Percentiles rank a stretch among this genome's conserved stretches.
Conservation (phyloP, 768 basidiomycete genomes). For the Naematelia aurantialba region DNA sequence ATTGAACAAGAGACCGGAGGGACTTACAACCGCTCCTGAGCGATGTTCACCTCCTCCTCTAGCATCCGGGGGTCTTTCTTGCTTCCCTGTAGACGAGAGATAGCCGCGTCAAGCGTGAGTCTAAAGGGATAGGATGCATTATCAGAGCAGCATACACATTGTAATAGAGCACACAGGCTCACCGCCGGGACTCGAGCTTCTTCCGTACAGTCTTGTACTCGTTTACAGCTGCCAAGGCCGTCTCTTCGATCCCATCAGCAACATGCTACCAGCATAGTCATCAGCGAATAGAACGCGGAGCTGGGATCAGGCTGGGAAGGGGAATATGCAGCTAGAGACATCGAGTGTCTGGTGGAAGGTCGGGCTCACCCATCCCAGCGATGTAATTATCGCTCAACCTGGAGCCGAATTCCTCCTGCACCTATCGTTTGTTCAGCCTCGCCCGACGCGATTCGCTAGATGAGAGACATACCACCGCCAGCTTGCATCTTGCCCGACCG, state of each 20-base stretch:
- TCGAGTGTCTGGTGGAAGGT: too few relatives aligned
- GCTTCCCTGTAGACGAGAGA: conserved; percentile 63
- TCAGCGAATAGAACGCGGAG: too few relatives aligned
- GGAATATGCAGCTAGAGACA: too few relatives aligned
- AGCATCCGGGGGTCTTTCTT: conserved; percentile 77
- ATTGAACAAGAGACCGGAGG: not conserved
- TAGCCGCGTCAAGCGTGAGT: conserved; percentile 71
- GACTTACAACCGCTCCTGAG: conserved; percentile 67
- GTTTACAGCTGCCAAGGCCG: conserved; percentile 68
- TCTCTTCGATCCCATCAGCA: conserved; percentile 43
- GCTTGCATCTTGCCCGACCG: conserved; percentile 78
- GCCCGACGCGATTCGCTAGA: not conserved
- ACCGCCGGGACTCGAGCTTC: conserved; percentile 83
- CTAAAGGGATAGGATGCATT: conserved; percentile 50
- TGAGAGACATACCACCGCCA: conserved; percentile 60
- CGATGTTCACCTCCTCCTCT: conserved; percentile 72
- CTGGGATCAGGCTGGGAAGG: too few relatives aligned
- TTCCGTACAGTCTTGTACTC: conserved; percentile 77
- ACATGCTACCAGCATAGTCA: too few relatives aligned
- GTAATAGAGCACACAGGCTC: conserved; percentile 21
- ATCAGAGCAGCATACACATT: not conserved
- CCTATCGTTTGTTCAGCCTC: conserved; percentile 9
- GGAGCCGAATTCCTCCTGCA: conserved; percentile 72
- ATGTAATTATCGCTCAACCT: conserved; percentile 72
- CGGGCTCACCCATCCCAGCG: conserved; percentile 56